Evolutionary conservation across 208 protist genomes (phyloP).

Genomic region (Wallacemonas sp.): DNA sequence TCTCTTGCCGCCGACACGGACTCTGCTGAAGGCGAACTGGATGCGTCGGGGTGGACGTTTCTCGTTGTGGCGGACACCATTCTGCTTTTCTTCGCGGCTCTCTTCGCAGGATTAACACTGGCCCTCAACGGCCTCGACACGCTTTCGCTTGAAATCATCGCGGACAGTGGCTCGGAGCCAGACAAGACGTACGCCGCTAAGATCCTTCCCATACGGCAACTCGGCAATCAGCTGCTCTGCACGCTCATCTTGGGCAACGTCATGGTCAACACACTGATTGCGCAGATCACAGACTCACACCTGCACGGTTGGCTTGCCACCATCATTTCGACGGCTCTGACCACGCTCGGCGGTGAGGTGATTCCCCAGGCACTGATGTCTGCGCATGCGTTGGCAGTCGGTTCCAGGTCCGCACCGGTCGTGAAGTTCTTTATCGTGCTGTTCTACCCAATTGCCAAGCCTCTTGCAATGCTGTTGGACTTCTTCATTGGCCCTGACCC

Average conservation of each 20-base stretch:
- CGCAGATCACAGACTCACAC: constrained; percentile 90
- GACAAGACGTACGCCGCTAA: constrained; percentile 91
- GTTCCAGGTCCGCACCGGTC: constrained; percentile 87
- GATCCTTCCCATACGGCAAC: constrained; percentile 94
- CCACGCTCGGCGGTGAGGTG: constrained; percentile 96
- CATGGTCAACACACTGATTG: constrained; percentile 95
- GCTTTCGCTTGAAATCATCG: constrained; percentile 92
- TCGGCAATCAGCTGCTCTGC: constrained; percentile 96
- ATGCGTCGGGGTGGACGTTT: constrained; percentile 55
- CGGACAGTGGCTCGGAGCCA: constrained; percentile 80
- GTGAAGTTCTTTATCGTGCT: constrained; percentile 94
- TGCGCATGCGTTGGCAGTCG: constrained; percentile 91
- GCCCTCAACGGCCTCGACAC: constrained; percentile 94
- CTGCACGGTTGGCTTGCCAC: constrained; percentile 88
- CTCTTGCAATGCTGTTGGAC: constrained; percentile 92
- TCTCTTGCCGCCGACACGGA: background rate
- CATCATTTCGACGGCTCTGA: constrained; percentile 90
- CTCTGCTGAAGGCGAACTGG: constrained; percentile 15
- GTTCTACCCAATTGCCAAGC: constrained; percentile 93
- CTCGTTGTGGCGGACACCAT: constrained; percentile 78
- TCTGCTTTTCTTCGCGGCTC: constrained; percentile 90
- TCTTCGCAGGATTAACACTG: constrained; percentile 96
- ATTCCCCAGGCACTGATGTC: constrained; percentile 94
- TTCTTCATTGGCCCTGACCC: constrained; percentile 92
- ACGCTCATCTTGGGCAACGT: constrained; percentile 97